Conservation (phyloP, 2,329 filamentous ascomycete genomes). For the Coniochaeta pulveracea region DNA sequence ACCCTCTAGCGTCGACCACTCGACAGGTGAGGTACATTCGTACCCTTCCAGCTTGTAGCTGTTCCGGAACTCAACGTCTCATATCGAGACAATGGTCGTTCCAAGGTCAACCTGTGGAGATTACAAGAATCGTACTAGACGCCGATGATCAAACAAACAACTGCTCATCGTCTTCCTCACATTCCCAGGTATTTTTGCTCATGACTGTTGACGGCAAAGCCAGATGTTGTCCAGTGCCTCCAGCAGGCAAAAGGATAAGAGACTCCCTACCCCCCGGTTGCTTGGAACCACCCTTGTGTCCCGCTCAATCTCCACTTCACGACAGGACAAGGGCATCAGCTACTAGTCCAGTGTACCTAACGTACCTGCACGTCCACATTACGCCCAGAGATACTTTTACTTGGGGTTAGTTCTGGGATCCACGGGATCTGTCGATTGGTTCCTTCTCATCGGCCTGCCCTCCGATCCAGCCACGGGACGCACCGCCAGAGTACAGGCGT, state of each 20-base stretch:
- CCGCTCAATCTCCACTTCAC: constrained; percentile 1
- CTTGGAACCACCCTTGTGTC: background rate
- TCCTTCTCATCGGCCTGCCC: too few species aligned
- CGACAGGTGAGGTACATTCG: background rate
- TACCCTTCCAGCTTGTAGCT: background rate
- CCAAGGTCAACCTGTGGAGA: constrained; percentile 4
- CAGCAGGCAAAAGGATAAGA: too few species aligned
- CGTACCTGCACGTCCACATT: too few species aligned
- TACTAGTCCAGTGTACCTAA: too few species aligned
- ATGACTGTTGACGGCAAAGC: background rate
- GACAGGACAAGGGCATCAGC: too few species aligned
- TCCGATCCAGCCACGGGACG: too few species aligned
- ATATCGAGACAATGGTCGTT: background rate
- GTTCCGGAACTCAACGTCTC: background rate
- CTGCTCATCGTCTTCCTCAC: constrained; percentile 1
- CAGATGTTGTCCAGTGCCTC: constrained; percentile 1
- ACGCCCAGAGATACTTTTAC: too few species aligned
- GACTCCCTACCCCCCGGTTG: too few species aligned
- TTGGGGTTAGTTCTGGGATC: too few species aligned
- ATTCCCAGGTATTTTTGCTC: background rate
- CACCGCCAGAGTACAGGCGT: too few species aligned
- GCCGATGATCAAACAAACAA: constrained; percentile 12
- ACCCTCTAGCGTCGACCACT: background rate
- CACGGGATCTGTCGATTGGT: too few species aligned
- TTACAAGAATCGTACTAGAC: constrained; percentile 7